A percentile compares a stretch with the other conserved stretches of the same genome.
Evolutionary conservation across 257 asterid species (phyloP).

Genomic region (Solanum bulbocastanum): DNA sequence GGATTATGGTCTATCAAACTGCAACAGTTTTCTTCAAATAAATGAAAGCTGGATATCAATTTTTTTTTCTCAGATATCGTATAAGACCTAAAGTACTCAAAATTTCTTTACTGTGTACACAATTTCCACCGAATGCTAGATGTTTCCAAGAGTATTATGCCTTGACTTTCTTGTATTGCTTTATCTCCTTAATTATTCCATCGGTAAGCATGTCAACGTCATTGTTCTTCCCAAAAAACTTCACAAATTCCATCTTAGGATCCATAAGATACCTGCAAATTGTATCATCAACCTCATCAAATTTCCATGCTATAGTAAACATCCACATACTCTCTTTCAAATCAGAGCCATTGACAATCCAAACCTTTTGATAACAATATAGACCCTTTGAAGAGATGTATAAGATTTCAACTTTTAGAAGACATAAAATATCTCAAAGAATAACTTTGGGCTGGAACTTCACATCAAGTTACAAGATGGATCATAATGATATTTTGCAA

Average conservation of each 20-base stretch:
- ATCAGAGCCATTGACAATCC: background rate
- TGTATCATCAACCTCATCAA: background rate
- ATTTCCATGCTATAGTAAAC: background rate
- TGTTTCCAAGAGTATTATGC: constrained; percentile 7
- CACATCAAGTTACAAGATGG: background rate
- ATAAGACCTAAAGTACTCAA: background rate
- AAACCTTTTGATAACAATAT: background rate
- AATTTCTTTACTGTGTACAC: background rate
- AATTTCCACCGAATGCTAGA: background rate
- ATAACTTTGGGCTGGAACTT: background rate
- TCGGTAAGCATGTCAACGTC: constrained; percentile 55
- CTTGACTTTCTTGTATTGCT: constrained; percentile 46
- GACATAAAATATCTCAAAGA: background rate
- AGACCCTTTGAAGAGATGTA: background rate
- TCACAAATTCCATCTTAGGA: constrained; percentile 78
- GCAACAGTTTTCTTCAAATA: background rate
- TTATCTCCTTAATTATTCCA: constrained; percentile 71
- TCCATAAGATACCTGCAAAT: constrained; percentile 81
- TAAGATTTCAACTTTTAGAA: background rate
- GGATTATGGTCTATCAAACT: background rate
- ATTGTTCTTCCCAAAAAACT: constrained; percentile 73
- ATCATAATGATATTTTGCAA: background rate
- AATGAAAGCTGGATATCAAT: background rate
- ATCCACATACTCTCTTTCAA: background rate
- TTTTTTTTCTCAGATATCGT: no score